Percentiles rank a stretch among this genome's conserved stretches.
These are phyloP conservation scores for Prillingera fragicola DNA, from an alignment of 1,284 basidiomycete species.

Conservation along the genomic window DNA sequence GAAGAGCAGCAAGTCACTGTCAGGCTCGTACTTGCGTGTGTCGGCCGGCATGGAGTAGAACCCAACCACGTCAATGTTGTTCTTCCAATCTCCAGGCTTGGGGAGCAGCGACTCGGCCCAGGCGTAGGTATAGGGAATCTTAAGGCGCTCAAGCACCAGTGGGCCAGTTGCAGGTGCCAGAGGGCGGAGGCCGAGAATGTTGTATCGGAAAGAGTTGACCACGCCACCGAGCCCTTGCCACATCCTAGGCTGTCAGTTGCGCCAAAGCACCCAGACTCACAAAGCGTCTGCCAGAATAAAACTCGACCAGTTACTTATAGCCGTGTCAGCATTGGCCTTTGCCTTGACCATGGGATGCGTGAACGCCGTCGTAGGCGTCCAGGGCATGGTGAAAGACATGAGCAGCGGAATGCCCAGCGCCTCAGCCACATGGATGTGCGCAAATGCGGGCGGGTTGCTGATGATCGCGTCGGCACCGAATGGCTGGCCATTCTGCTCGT, in stretches of 20 bases:
- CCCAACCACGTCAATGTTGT: constrained; percentile 60
- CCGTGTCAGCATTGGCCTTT: constrained; percentile 45
- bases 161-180: constrained; percentile 54
- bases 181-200: constrained; percentile 53
- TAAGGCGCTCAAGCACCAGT: constrained; percentile 56
- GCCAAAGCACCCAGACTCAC: constrained; percentile 12
- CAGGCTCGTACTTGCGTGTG: constrained; percentile 52
- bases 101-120: constrained; percentile 61
- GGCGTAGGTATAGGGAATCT: constrained; percentile 65
- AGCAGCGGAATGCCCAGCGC: constrained; percentile 59
- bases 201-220: constrained; percentile 58
- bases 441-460: constrained; percentile 61
- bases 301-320: constrained; percentile 56
- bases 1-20: constrained; percentile 52
- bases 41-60: constrained; percentile 58
- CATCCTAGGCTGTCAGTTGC: constrained; percentile 5
- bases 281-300: constrained; percentile 57
- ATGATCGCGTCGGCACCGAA: constrained; percentile 63
- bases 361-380: constrained; percentile 60
- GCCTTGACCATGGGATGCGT: constrained; percentile 62
- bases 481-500: constrained; percentile 48
- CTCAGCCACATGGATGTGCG: constrained; percentile 61
- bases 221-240: constrained; percentile 55
- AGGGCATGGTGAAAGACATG: constrained; percentile 63
- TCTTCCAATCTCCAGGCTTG: constrained; percentile 61